Percentiles rank a stretch among this genome's conserved stretches.
These are phyloP conservation scores for Saturnispora ahearnii DNA, from an alignment of 805 yeast species.

Conservation along the genomic window DNA sequence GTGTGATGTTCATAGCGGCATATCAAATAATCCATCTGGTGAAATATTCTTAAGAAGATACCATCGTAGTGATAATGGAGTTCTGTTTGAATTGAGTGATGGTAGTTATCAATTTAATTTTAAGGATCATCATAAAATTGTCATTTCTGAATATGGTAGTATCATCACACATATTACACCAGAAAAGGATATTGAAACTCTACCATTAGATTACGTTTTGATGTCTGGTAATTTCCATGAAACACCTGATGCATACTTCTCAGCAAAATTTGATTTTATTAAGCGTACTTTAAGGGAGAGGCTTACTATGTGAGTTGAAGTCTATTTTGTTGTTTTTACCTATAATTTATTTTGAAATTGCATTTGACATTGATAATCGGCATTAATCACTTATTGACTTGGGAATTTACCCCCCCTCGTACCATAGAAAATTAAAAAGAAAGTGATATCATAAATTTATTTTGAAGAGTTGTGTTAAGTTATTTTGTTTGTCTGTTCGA, in stretches of 20 bases:
- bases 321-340: neutral
- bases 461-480: neutral
- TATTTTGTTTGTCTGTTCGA: neutral
- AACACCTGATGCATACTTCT: conserved; percentile 38
- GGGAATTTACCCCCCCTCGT: neutral
- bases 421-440: neutral
- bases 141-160: conserved; percentile 67
- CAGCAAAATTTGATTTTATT: conserved; percentile 45
- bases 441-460: neutral
- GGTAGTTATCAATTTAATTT: conserved; percentile 93
- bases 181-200: conserved; percentile 59
- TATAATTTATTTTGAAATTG: neutral
- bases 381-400: neutral
- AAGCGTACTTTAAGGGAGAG: conserved; percentile 54
- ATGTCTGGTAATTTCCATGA: conserved; percentile 33
- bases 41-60: conserved; percentile 69
- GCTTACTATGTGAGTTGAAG: conserved; percentile 17
- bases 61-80: conserved; percentile 67
- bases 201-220: conserved; percentile 42
- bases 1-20: conserved; percentile 57
- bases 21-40: conserved; percentile 33
- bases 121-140: conserved; percentile 86
- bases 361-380: neutral
- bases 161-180: conserved; percentile 78
- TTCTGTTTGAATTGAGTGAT: conserved; percentile 88